Evolutionary conservation across 257 asterid species (phyloP), one percentile per base, ranked within the genome.

Genomic region (Solanum peruvianum): DNA sequence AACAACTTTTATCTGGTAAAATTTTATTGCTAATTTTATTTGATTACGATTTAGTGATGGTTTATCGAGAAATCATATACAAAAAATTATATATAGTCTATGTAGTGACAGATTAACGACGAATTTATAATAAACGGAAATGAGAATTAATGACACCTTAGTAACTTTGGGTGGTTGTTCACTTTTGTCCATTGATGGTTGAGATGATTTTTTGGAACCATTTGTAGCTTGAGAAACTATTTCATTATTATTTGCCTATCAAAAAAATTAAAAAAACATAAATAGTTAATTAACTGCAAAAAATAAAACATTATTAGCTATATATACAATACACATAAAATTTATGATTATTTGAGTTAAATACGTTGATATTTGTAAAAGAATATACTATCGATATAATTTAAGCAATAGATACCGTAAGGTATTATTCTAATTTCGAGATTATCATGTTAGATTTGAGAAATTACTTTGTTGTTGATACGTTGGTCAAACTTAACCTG

Each of bases 201-300:
- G 96, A 62, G 98, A 93, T 91, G 98, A 91, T 89, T 91, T 92
- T 94, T 93, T 93, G 70, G 96, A 92, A 27, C 93, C 95, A 37
- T 94, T 89, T 85, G 90, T 88, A 47, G 91, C 85, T 62, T 97
- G 92, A 49, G 94, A 92, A 87, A 88, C 90, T 87, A 91, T 77
- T 89, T 90, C 98, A 31, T 77, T 87, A 35, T 83, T 87, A 67
- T 25, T 94, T 88, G 69, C 91, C 95, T 95, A 92, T 90, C 93
- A 92, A 92, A 93, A 71, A 88, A 83, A 90, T 86, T 70, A 83
- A 9, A 42, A 44, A 9, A 42, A 44, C n/a, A 69, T 29, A 69
- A 15, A 29, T 14, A 11, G 67, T 60, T 37, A 37, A 12, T 47
- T 58, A 77, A 33, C 44, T 16, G 4, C 20, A 21, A 58, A 58